Conservation (phyloP, 495 filamentous ascomycete species). For the Entonaema liquescens region DNA sequence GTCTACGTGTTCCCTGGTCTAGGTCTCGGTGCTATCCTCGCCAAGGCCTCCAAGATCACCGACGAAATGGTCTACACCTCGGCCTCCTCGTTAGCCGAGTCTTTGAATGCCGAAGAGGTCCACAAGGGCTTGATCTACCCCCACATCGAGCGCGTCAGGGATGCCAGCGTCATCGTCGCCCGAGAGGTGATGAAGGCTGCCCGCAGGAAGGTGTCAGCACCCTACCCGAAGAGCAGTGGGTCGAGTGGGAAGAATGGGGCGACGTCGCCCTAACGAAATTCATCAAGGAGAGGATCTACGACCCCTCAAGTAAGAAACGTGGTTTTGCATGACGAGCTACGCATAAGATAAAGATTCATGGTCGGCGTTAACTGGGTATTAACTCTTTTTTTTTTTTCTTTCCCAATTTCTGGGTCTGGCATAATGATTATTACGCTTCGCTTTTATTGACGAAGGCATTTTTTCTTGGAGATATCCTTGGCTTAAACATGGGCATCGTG, state of each 20-base stretch:
- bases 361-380: slow-evolving; percentile 33
- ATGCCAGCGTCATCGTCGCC: slow-evolving; percentile 87
- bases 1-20: slow-evolving; percentile 98
- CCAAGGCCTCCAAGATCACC: slow-evolving; percentile 86
- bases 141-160: slow-evolving; percentile 88
- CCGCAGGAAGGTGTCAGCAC: slow-evolving; percentile 64
- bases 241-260: slow-evolving; percentile 84
- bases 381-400: slow-evolving; percentile 1
- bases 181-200: slow-evolving; percentile 93
- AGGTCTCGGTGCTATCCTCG: slow-evolving; percentile 91
- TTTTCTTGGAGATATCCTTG: slow-evolving; percentile 30
- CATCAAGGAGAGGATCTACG: slow-evolving; percentile 84
- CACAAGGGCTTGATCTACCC: slow-evolving; percentile 89
- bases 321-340: slow-evolving; percentile 20
- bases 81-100: slow-evolving; percentile 79
- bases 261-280: slow-evolving; percentile 79
- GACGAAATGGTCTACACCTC: slow-evolving; percentile 97
- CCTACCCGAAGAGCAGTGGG: slow-evolving; percentile 72
- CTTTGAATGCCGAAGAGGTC: slow-evolving; percentile 81
- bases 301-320: slow-evolving; percentile 60
- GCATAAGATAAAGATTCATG: slow-evolving; percentile 34
- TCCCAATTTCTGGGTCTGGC: slow-evolving; percentile 18
- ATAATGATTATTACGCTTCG: slow-evolving; percentile 22
- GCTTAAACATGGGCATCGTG: slow-evolving; percentile 3
- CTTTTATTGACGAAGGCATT: slow-evolving; percentile 2